phyloP scores from a whole-genome alignment of 2,329 filamentous ascomycete species.

The Fusarium subglutinans region DNA sequence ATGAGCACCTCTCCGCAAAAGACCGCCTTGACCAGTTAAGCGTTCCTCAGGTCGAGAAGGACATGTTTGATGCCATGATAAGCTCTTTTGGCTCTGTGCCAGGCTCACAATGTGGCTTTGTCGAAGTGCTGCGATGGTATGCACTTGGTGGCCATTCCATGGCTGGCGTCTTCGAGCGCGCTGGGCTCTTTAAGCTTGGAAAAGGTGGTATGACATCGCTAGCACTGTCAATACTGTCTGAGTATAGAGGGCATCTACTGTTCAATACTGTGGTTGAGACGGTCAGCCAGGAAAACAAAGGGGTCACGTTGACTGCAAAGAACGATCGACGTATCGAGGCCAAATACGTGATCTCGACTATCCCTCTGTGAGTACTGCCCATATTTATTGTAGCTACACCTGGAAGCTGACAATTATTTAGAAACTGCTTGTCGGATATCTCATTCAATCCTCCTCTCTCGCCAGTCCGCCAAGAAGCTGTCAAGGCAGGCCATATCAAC shows the following conservation, averaged over 20 bases:
- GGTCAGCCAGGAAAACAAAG: not conserved
- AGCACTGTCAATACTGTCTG: slow-evolving; percentile 1
- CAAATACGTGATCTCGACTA: slow-evolving; percentile 14
- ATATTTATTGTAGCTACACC: fast-evolving
- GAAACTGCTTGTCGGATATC: slow-evolving; percentile 3
- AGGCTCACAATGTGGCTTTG: slow-evolving; percentile 3
- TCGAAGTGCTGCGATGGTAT: slow-evolving; percentile 32
- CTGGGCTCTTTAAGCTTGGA: slow-evolving; percentile 26
- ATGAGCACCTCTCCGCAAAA: slow-evolving; percentile 38
- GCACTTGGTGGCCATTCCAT: slow-evolving; percentile 20
- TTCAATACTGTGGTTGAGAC: slow-evolving; percentile 7
- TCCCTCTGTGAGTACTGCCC: slow-evolving; percentile 17
- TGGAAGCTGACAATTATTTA: not conserved
- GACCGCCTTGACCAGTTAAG: slow-evolving; percentile 44
- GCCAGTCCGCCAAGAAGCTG: slow-evolving; percentile 10
- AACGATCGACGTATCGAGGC: not conserved
- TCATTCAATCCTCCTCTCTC: not conserved
- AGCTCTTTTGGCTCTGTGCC: slow-evolving; percentile 23
- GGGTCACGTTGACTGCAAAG: slow-evolving; percentile 3
- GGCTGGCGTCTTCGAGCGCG: slow-evolving; percentile 18
- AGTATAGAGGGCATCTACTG: slow-evolving; percentile 10
- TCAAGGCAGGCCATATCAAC: slow-evolving; percentile 13
- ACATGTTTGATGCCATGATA: slow-evolving; percentile 23
- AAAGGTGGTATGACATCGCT: slow-evolving; percentile 32
- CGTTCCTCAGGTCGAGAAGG: slow-evolving; percentile 25